phyloP scores from a whole-genome alignment of 139 green algal species.

The Spirogloea muscicola region DNA sequence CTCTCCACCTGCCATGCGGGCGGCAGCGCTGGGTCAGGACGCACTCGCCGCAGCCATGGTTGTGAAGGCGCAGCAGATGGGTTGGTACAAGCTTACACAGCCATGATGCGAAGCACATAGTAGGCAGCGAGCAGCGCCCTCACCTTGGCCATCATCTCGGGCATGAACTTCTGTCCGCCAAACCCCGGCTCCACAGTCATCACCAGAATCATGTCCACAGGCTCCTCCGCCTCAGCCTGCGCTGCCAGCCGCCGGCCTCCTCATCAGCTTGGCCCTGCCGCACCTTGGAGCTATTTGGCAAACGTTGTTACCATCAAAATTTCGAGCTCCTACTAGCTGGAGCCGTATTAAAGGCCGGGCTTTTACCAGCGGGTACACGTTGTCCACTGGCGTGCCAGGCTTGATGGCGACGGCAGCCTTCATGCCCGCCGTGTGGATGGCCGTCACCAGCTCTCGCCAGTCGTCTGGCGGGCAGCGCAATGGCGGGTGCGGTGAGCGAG shows the following conservation, averaged over 20 bases:
- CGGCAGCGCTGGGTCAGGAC: too few relatives aligned
- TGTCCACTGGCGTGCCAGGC: slow-evolving; percentile 63
- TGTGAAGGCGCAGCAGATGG: too few relatives aligned
- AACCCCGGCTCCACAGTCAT: slow-evolving; percentile 85
- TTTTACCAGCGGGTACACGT: slow-evolving; percentile 61
- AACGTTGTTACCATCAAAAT: neutral
- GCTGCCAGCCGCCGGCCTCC: neutral
- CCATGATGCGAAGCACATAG: too few relatives aligned
- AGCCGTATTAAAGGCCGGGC: neutral
- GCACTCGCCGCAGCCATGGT: too few relatives aligned
- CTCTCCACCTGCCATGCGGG: slow-evolving; percentile 32
- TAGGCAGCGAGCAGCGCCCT: neutral
- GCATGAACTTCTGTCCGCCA: slow-evolving; percentile 81
- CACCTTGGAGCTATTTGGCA: neutral
- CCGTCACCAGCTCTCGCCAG: slow-evolving; percentile 20
- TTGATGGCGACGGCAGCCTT: slow-evolving; percentile 70
- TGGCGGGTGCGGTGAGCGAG: neutral
- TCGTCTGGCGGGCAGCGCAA: neutral
- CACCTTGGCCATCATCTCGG: slow-evolving; percentile 57
- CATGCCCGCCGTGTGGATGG: slow-evolving; percentile 65
- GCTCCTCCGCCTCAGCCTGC: slow-evolving; percentile 22
- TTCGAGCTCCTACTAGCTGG: neutral
- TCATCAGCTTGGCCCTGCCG: neutral
- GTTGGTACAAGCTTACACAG: too few relatives aligned
- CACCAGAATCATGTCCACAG: slow-evolving; percentile 66